phyloP scores from a whole-genome alignment of 2,329 filamentous ascomycete species.

The Colletotrichum liaoningense region DNA sequence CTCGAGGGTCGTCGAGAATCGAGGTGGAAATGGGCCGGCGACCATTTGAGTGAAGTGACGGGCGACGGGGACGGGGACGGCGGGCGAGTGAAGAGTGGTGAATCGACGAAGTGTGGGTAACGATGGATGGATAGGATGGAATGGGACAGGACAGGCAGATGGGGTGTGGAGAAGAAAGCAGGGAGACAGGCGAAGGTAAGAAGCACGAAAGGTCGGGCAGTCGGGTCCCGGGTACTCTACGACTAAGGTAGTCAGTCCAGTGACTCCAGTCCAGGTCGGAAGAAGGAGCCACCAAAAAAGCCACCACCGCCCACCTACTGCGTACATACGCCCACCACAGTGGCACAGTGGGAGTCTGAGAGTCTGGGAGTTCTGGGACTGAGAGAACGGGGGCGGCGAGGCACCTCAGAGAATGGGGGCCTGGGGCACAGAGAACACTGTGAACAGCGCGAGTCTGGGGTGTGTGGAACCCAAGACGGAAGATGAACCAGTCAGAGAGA shows the following conservation, averaged over 20 bases:
- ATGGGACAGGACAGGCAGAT: conserved; percentile 22
- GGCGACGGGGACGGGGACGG: neutral
- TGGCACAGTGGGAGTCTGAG: neutral
- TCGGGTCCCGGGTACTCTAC: conserved; percentile 19
- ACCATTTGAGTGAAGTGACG: conserved; percentile 37
- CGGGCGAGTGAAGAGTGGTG: conserved; percentile 30
- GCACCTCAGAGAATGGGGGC: neutral
- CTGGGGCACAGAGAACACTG: conserved; percentile 4
- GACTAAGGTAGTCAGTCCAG: neutral
- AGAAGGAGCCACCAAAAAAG: neutral
- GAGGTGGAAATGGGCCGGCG: conserved; percentile 35
- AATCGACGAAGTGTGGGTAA: conserved; percentile 38
- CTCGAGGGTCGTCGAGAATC: conserved; percentile 29
- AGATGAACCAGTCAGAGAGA: conserved; percentile 36
- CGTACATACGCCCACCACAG: neutral
- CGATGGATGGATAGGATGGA: conserved; percentile 30
- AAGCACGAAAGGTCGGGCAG: conserved; percentile 22
- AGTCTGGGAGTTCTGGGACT: no score
- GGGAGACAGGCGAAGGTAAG: conserved; percentile 27
- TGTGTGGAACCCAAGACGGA: conserved; percentile 20
- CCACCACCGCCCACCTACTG: neutral
- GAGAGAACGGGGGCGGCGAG: neutral
- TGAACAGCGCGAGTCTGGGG: conserved; percentile 3
- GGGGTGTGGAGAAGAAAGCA: conserved; percentile 36
- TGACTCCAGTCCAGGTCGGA: neutral